phyloP scores from a whole-genome alignment of 2,329 filamentous ascomycete genomes.

The Cladobotryum protrusum region DNA sequence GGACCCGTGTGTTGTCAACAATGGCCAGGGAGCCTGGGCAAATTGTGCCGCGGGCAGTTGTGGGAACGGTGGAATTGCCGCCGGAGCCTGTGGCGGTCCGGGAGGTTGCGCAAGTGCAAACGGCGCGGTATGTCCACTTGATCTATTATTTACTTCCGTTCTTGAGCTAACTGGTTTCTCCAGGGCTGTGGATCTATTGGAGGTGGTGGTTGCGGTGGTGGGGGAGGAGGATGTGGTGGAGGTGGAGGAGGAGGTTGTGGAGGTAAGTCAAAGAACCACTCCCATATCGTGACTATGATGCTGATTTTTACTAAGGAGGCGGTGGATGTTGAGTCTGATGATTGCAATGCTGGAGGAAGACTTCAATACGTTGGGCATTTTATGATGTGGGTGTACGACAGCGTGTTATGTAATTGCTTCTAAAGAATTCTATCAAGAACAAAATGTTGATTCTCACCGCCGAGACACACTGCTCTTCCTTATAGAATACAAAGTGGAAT shows the following conservation, averaged over 20 bases:
- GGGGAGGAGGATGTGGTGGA: slow-evolving; percentile 34
- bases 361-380: no score
- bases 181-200: slow-evolving; percentile 5
- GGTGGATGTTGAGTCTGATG: no score
- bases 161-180: background rate
- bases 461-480: no score
- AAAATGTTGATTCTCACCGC: no score
- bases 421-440: no score
- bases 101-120: slow-evolving; percentile 15
- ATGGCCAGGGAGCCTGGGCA: slow-evolving; percentile 32
- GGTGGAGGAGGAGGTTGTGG: slow-evolving; percentile 26
- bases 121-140: slow-evolving; percentile 3
- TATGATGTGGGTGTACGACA: background rate
- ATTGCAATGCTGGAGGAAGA: no score
- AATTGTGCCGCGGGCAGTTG: slow-evolving; percentile 43
- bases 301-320: no score
- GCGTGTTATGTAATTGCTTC: no score
- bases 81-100: slow-evolving; percentile 29
- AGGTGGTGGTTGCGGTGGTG: slow-evolving; percentile 3
- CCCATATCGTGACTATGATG: no score
- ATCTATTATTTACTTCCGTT: background rate
- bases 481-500: no score
- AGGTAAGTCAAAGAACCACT: no score
- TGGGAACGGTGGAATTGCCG: slow-evolving; percentile 33
- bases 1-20: slow-evolving; percentile 30